Percentiles rank a stretch among this genome's conserved stretches.
Conservation (phyloP, 192 early-diverging fungal species). For the Phlyctochytrium bullatum region DNA sequence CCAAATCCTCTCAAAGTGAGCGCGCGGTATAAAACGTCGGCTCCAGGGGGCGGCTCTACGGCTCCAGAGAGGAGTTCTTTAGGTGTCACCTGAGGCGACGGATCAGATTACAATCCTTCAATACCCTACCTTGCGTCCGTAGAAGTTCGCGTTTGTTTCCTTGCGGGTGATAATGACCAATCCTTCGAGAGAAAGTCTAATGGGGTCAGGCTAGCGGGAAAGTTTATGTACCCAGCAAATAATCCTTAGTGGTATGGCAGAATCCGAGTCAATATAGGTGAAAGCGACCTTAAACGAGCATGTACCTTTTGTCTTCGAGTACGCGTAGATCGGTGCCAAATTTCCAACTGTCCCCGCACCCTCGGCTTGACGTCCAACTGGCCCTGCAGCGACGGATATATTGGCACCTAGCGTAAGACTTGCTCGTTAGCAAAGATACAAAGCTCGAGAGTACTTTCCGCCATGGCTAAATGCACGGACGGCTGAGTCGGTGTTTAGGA, state of each 20-base stretch:
- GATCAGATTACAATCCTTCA: not conserved
- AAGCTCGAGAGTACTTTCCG: conserved; percentile 30
- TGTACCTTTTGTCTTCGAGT: conserved; percentile 84
- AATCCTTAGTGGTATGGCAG: too few relatives aligned
- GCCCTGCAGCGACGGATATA: conserved; percentile 24
- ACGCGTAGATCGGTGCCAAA: conserved; percentile 88
- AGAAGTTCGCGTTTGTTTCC: conserved; percentile 87
- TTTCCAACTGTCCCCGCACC: conserved; percentile 75
- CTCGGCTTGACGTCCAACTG: conserved; percentile 65
- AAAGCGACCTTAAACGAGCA: conserved; percentile 60
- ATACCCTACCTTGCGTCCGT: conserved; percentile 40
- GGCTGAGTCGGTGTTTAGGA: conserved; percentile 49
- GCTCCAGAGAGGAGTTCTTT: conserved; percentile 78
- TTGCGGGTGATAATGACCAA: conserved; percentile 86
- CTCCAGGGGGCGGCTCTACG: conserved; percentile 74
- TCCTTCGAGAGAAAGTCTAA: conserved; percentile 76
- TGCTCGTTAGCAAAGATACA: not conserved
- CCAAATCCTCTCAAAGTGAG: conserved; percentile 46
- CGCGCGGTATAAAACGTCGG: conserved; percentile 76
- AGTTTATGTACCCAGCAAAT: not conserved
- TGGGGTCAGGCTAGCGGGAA: not conserved
- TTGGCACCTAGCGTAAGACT: conserved; percentile 39
- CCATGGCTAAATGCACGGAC: conserved; percentile 52
- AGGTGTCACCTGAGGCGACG: conserved; percentile 47
- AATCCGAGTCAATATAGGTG: too few relatives aligned